Percentiles rank a stretch among this genome's conserved stretches.
Conservation (phyloP, 371 early-diverging fungal genomes). For the Rhizopus arrhizus region DNA sequence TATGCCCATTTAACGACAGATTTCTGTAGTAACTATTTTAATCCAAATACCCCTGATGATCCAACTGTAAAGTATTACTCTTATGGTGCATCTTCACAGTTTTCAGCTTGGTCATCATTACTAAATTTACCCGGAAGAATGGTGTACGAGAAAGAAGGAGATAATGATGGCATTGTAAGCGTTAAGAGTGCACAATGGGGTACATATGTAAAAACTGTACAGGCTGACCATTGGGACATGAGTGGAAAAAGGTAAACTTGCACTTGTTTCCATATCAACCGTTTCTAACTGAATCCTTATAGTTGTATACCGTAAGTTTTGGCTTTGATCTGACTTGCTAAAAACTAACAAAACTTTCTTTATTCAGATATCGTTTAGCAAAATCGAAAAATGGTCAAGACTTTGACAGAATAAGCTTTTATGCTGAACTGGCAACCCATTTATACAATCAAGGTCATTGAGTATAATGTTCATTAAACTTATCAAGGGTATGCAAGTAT, state of each 20-base stretch:
- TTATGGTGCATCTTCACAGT: slow-evolving; percentile 67
- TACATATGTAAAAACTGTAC: slow-evolving; percentile 73
- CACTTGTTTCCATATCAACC: background rate
- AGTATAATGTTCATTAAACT: background rate
- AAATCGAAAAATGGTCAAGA: slow-evolving; percentile 24
- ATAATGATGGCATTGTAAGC: slow-evolving; percentile 90
- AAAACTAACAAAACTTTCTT: background rate
- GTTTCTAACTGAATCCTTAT: background rate
- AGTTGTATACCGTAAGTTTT: slow-evolving; percentile 6
- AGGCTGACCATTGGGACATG: slow-evolving; percentile 89
- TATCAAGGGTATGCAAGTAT: background rate
- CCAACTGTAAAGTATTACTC: slow-evolving; percentile 79
- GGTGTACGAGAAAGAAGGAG: slow-evolving; percentile 52
- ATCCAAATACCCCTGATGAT: slow-evolving; percentile 81
- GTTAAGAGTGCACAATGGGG: slow-evolving; percentile 86
- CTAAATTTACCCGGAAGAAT: slow-evolving; percentile 63
- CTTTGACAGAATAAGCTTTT: slow-evolving; percentile 81
- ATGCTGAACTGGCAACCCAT: slow-evolving; percentile 71
- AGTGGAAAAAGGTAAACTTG: slow-evolving; percentile 38
- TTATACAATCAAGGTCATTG: slow-evolving; percentile 58
- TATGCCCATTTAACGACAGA: slow-evolving; percentile 87
- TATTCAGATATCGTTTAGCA: slow-evolving; percentile 1
- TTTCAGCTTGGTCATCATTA: slow-evolving; percentile 52
- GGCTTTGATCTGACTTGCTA: background rate
- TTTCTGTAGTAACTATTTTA: slow-evolving; percentile 80